These are phyloP conservation scores for Eucalyptus shirleyi DNA, from an alignment of 345 rosid species.

Conservation along the genomic window DNA sequence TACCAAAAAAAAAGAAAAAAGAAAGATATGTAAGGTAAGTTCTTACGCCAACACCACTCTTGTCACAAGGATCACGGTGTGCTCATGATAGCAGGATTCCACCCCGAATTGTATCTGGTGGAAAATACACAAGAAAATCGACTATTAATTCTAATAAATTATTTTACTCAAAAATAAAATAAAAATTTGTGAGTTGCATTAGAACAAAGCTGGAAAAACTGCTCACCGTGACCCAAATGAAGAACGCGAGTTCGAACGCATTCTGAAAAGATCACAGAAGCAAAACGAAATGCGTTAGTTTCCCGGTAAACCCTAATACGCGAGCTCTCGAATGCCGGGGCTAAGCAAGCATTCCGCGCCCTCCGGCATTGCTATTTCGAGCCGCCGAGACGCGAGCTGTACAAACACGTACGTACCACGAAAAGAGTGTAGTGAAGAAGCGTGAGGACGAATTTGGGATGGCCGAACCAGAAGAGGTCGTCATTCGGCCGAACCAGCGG, in stretches of 20 bases:
- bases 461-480: constrained; percentile 49
- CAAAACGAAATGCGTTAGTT: not conserved
- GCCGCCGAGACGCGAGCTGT: not conserved
- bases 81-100: constrained; percentile 55
- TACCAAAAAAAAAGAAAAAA: not conserved
- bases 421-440: constrained; percentile 35
- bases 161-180: not conserved
- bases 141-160: not conserved
- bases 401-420: constrained; percentile 4
- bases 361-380: not conserved
- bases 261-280: constrained; percentile 26
- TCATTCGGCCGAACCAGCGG: constrained; percentile 38
- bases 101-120: constrained; percentile 36
- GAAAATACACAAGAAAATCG: not conserved
- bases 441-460: constrained; percentile 32
- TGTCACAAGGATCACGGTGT: constrained; percentile 15
- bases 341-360: not conserved
- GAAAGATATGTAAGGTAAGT: not conserved
- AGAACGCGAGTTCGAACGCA: constrained; percentile 65
- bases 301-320: not conserved
- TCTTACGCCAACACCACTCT: constrained; percentile 64
- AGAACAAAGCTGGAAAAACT: not conserved
- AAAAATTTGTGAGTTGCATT: not conserved
- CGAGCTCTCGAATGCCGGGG: not conserved
- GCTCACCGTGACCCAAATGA: constrained; percentile 60